Conservation (phyloP, 2,329 filamentous ascomycete species). For the Fusarium sp. region DNA sequence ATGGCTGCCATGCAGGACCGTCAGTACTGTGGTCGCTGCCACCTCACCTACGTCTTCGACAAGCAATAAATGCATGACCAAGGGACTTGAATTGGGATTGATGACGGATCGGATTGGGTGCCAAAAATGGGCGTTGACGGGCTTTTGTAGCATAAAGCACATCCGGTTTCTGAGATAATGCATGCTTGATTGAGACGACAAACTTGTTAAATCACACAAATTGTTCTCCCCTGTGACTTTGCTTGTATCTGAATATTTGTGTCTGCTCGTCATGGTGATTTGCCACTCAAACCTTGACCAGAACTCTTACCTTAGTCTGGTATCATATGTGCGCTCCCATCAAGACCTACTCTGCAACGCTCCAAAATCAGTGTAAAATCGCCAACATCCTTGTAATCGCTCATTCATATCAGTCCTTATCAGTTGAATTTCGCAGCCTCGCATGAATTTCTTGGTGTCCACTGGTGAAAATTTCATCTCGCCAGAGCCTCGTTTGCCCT, state of each 20-base stretch:
- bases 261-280: neutral
- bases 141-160: conserved; percentile 53
- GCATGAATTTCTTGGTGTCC: conserved; percentile 32
- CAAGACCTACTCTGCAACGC: rapidly evolving
- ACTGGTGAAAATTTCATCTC: conserved; percentile 22
- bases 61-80: conserved; percentile 61
- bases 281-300: neutral
- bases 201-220: conserved; percentile 23
- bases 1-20: conserved; percentile 99
- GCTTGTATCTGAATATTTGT: neutral
- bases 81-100: conserved; percentile 42
- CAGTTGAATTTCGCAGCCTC: conserved; percentile 33
- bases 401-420: neutral
- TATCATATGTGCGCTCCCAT: neutral
- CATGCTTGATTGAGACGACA: conserved; percentile 48
- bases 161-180: conserved; percentile 51
- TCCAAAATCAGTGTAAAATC: neutral
- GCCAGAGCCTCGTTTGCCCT: conserved; percentile 40
- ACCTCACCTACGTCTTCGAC: conserved; percentile 77
- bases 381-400: neutral
- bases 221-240: neutral
- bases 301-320: no score
- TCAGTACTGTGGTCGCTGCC: conserved; percentile 89
- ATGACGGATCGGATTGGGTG: conserved; percentile 45
- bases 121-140: conserved; percentile 51